Evolutionary conservation across 2,329 filamentous ascomycete genomes (phyloP).

Genomic region (Hypoxylon sp.): DNA sequence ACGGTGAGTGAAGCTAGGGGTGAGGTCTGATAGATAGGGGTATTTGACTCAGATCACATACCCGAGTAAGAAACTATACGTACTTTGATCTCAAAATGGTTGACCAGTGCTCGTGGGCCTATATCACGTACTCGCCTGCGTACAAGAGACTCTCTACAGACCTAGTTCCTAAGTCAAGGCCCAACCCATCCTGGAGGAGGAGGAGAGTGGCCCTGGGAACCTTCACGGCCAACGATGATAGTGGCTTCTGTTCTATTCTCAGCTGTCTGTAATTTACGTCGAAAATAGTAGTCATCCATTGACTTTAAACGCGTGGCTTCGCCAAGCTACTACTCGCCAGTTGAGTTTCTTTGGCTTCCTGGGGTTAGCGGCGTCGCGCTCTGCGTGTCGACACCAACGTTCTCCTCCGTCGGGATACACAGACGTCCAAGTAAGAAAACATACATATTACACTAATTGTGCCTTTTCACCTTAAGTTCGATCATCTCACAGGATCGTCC

Average conservation of each 20-base stretch:
- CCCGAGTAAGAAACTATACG: not conserved
- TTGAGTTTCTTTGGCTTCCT: not conserved
- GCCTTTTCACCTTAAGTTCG: not conserved
- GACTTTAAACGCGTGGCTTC: not conserved
- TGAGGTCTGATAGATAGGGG: not conserved
- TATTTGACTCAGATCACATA: not conserved
- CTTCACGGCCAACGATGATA: not conserved
- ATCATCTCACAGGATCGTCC: no score
- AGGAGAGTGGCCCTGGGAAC: not conserved
- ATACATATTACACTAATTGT: not conserved
- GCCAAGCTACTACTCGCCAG: not conserved
- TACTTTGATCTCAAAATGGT: not conserved
- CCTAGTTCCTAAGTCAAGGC: not conserved
- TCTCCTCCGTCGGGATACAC: not conserved
- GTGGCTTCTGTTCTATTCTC: not conserved
- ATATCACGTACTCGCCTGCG: not conserved
- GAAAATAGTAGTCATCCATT: no score
- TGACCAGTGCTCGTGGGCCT: no score
- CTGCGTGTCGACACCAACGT: not conserved
- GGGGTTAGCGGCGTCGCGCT: not conserved
- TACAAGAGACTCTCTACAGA: not conserved
- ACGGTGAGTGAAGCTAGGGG: not conserved
- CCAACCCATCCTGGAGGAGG: not conserved
- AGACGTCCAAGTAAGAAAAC: not conserved
- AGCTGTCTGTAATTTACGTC: no score